Conservation (phyloP, 1,284 basidiomycete genomes). For the Prillingera fragicola region DNA sequence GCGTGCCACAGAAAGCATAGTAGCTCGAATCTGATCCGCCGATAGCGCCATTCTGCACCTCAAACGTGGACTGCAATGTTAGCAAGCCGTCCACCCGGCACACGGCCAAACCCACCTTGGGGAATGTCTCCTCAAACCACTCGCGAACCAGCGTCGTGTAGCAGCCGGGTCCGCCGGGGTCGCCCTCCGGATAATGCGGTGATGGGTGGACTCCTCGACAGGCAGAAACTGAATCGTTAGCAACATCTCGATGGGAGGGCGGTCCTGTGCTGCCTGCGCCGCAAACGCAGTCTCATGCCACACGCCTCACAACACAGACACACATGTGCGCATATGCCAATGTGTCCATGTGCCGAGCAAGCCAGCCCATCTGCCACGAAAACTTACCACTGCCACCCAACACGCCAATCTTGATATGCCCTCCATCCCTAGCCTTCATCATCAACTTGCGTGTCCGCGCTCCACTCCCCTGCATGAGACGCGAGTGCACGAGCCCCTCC, state of each 20-base stretch:
- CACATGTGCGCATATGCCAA: too few relatives aligned
- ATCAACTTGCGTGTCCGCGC: constrained; percentile 35
- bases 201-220: constrained; percentile 44
- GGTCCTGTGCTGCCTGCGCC: too few relatives aligned
- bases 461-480: constrained; percentile 34
- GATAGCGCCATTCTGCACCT: constrained; percentile 42
- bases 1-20: constrained; percentile 48
- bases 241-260: neutral
- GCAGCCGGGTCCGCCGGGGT: constrained; percentile 44
- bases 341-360: too few relatives aligned
- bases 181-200: constrained; percentile 38
- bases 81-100: neutral
- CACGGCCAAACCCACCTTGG: constrained; percentile 30
- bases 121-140: constrained; percentile 40
- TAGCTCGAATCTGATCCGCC: constrained; percentile 48
- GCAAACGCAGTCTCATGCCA: neutral
- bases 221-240: constrained; percentile 37
- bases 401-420: constrained; percentile 38
- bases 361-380: neutral
- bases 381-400: constrained; percentile 45
- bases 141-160: constrained; percentile 36
- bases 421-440: constrained; percentile 33
- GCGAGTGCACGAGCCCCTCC: constrained; percentile 26
- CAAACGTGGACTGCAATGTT: constrained; percentile 5
- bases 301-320: neutral